Evolutionary conservation across 768 basidiomycete genomes (phyloP).

Genomic region (Tulasnella sp.): DNA sequence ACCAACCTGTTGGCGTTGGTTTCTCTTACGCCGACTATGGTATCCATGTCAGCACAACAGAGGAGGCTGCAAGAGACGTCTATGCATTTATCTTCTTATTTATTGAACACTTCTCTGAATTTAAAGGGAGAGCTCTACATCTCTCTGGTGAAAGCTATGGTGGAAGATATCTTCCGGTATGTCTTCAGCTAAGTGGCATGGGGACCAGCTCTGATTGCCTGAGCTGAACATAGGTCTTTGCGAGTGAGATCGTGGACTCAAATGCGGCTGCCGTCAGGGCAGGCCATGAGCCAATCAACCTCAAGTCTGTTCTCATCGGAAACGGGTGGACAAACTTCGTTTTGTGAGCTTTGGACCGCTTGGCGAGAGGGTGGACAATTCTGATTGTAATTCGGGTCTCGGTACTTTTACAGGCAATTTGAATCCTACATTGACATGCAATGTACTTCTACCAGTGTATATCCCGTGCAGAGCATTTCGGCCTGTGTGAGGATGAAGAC

Average conservation of each 20-base stretch:
- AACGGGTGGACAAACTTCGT: constrained; percentile 12
- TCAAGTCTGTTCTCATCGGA: constrained; percentile 14
- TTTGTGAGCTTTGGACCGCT: neutral
- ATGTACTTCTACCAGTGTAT: constrained; percentile 41
- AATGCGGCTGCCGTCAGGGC: constrained; percentile 4
- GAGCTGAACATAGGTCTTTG: constrained; percentile 11
- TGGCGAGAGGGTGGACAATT: too few relatives aligned
- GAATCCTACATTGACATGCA: constrained; percentile 41
- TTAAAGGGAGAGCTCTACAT: constrained; percentile 55
- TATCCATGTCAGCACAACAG: constrained; percentile 33
- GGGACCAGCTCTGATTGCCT: too few relatives aligned
- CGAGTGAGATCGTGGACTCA: constrained; percentile 12
- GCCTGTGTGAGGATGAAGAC: constrained; percentile 11
- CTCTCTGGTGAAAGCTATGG: constrained; percentile 50
- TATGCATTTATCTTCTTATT: constrained; percentile 61
- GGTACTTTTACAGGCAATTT: constrained; percentile 24
- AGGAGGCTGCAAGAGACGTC: constrained; percentile 58
- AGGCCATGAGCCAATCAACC: constrained; percentile 12
- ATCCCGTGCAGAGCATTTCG: constrained; percentile 31
- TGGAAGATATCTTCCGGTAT: constrained; percentile 42
- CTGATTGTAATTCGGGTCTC: neutral
- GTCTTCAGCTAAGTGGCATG: constrained; percentile 21
- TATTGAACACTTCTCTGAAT: constrained; percentile 60
- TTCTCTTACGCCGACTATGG: constrained; percentile 20
- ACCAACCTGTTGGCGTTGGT: constrained; percentile 21